These are phyloP conservation scores for Patellifolia procumbens DNA, from an alignment of 179 eudicot genomes.

Conservation along the genomic window DNA sequence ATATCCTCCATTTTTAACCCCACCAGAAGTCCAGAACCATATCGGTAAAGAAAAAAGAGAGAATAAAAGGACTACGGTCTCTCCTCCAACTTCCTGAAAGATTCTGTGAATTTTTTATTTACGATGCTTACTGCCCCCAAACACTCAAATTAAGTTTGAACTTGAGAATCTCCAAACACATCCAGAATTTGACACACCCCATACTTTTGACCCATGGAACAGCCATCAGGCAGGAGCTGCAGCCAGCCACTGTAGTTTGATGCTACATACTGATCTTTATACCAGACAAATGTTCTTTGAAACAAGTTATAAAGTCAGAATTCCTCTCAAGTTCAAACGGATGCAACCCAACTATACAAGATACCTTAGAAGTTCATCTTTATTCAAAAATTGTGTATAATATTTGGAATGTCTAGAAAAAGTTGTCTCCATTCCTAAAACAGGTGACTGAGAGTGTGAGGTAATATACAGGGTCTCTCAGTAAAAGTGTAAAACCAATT, in stretches of 20 bases:
- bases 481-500: neutral
- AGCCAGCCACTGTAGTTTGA: neutral
- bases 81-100: neutral
- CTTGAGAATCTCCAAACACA: neutral
- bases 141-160: neutral
- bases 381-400: neutral
- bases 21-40: neutral
- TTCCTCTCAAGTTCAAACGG: neutral
- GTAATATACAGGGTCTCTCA: neutral
- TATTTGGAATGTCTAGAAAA: neutral
- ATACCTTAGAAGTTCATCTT: neutral
- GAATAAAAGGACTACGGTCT: neutral
- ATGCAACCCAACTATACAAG: neutral
- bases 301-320: neutral
- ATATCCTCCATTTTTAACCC: neutral
- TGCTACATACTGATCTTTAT: neutral
- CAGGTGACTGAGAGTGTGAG: neutral
- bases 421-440: neutral
- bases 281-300: neutral
- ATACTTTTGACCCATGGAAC: neutral
- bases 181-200: neutral
- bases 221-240: neutral
- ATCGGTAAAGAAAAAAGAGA: too few species aligned
- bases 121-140: neutral
- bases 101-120: neutral